phyloP scores from a whole-genome alignment of 179 eudicot genomes.

The Carnegiea gigantea region DNA sequence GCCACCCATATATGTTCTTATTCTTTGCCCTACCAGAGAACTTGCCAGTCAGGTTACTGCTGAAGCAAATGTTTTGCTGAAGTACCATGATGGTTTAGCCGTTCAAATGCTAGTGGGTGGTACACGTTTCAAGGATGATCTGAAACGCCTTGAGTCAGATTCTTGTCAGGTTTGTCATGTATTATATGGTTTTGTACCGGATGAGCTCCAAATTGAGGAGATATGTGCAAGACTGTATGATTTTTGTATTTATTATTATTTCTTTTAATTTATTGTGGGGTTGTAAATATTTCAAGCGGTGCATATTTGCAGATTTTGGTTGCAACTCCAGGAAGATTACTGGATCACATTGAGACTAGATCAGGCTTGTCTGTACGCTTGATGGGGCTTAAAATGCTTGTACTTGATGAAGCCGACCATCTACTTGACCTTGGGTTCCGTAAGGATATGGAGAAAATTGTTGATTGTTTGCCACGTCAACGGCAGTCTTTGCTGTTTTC shows the following conservation, averaged over 20 bases:
- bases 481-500: slow-evolving; percentile 85
- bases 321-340: slow-evolving; percentile 95
- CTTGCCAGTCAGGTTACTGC: slow-evolving; percentile 96
- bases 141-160: slow-evolving; percentile 71
- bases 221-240: not conserved
- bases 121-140: slow-evolving; percentile 84
- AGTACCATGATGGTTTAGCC: slow-evolving; percentile 80
- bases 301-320: slow-evolving; percentile 62
- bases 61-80: slow-evolving; percentile 78
- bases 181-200: slow-evolving; percentile 4
- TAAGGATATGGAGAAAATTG: slow-evolving; percentile 83
- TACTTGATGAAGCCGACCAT: slow-evolving; percentile 94
- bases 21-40: slow-evolving; percentile 94
- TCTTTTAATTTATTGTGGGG: not conserved
- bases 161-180: slow-evolving; percentile 69
- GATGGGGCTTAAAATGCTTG: slow-evolving; percentile 83
- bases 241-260: not conserved
- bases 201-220: not conserved
- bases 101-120: slow-evolving; percentile 88
- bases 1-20: slow-evolving; percentile 71
- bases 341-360: slow-evolving; percentile 87
- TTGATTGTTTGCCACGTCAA: slow-evolving; percentile 90
- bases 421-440: slow-evolving; percentile 87
- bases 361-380: slow-evolving; percentile 76
- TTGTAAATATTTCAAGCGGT: not conserved